phyloP scores from a whole-genome alignment of 2,329 filamentous ascomycete genomes.

The Penicillium sp. region DNA sequence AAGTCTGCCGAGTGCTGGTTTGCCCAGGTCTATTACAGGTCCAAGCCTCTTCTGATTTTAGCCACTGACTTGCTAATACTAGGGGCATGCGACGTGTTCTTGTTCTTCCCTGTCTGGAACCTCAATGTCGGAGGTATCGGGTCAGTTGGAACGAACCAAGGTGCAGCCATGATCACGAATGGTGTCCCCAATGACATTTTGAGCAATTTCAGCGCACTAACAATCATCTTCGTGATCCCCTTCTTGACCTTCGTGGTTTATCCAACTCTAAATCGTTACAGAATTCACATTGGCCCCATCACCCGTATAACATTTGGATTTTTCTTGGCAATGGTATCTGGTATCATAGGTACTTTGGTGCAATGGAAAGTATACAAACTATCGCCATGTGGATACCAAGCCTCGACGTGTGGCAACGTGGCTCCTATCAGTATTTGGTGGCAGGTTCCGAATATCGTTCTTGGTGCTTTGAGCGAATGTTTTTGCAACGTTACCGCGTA shows the following conservation, averaged over 20 bases:
- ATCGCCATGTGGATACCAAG: slow-evolving; percentile 46
- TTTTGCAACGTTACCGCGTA: slow-evolving; percentile 49
- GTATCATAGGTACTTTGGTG: slow-evolving; percentile 39
- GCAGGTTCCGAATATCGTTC: slow-evolving; percentile 41
- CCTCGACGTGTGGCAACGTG: slow-evolving; percentile 40
- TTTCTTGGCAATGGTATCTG: slow-evolving; percentile 49
- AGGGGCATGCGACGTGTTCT: slow-evolving; percentile 38
- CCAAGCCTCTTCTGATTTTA: not conserved
- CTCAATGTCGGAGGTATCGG: slow-evolving; percentile 52
- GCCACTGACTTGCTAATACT: not conserved
- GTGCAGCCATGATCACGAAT: slow-evolving; percentile 50
- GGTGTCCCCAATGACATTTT: slow-evolving; percentile 54
- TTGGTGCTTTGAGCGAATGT: slow-evolving; percentile 41
- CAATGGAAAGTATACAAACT: slow-evolving; percentile 50
- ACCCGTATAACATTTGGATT: slow-evolving; percentile 54
- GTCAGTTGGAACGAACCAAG: slow-evolving; percentile 49
- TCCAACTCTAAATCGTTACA: slow-evolving; percentile 43
- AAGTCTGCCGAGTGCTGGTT: not conserved
- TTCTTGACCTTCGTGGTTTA: slow-evolving; percentile 53
- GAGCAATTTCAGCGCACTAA: slow-evolving; percentile 52
- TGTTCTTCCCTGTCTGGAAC: slow-evolving; percentile 41
- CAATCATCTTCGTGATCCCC: slow-evolving; percentile 49
- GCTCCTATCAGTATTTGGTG: slow-evolving; percentile 46
- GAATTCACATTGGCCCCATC: slow-evolving; percentile 51
- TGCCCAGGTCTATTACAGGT: not conserved